phyloP scores from a whole-genome alignment of 2,329 filamentous ascomycete genomes.

The Trichoderma hamatum region DNA sequence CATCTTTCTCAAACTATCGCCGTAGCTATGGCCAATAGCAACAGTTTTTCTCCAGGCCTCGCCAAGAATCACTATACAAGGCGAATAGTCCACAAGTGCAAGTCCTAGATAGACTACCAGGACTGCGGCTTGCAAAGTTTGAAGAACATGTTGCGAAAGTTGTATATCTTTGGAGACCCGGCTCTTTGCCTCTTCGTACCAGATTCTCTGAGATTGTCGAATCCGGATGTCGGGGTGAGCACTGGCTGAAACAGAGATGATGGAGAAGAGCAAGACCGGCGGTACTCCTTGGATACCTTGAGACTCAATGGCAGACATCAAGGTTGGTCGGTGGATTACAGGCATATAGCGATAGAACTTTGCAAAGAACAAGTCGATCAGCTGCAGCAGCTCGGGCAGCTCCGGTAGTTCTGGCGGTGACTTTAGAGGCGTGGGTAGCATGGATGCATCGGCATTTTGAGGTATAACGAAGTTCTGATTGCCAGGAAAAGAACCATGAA shows the following conservation, averaged over 20 bases:
- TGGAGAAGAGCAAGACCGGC: slow-evolving; percentile 28
- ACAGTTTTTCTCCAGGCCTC: slow-evolving; percentile 35
- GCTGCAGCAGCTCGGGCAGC: slow-evolving; percentile 25
- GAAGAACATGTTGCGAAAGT: slow-evolving; percentile 27
- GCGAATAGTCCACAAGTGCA: slow-evolving; percentile 30
- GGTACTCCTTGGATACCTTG: slow-evolving; percentile 10
- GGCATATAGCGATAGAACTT: slow-evolving; percentile 32
- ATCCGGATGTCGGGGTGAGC: slow-evolving; percentile 31
- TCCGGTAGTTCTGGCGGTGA: slow-evolving; percentile 29
- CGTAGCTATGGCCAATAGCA: slow-evolving; percentile 30
- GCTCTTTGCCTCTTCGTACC: slow-evolving; percentile 31
- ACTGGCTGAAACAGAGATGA: slow-evolving; percentile 31
- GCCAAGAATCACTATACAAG: slow-evolving; percentile 31
- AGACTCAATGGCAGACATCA: slow-evolving; percentile 12
- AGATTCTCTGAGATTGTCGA: slow-evolving; percentile 29
- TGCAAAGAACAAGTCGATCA: slow-evolving; percentile 33
- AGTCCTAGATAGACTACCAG: slow-evolving; percentile 32
- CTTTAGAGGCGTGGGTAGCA: not conserved
- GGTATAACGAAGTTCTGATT: not conserved
- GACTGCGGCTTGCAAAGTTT: slow-evolving; percentile 32
- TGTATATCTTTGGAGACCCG: slow-evolving; percentile 29
- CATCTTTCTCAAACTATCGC: slow-evolving; percentile 16
- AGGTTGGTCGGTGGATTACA: slow-evolving; percentile 30
- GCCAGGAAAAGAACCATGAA: not conserved
- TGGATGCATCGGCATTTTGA: not conserved